Percentiles rank a stretch among this genome's conserved stretches.
Evolutionary conservation across 225 moss, liverwort and hornwort species (phyloP).

Genomic region (Sphagnum tenellum): DNA sequence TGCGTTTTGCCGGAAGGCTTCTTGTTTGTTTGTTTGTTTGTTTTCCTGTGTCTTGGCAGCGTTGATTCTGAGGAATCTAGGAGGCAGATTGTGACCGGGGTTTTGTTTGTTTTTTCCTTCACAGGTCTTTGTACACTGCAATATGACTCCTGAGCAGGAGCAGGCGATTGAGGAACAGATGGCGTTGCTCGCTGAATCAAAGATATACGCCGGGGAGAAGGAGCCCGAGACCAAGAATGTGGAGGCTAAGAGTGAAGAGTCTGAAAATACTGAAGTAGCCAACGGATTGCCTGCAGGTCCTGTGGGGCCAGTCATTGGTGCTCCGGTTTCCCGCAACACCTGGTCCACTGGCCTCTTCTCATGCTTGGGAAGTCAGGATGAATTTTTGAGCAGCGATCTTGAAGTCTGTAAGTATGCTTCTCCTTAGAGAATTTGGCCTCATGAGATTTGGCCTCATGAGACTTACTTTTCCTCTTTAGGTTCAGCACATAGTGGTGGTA

Average conservation of each 20-base stretch:
- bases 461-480: background rate
- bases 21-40: too few species aligned
- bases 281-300: slow-evolving; percentile 38
- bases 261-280: slow-evolving; percentile 34
- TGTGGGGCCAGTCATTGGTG: slow-evolving; percentile 30
- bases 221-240: slow-evolving; percentile 64
- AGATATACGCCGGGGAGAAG: slow-evolving; percentile 69
- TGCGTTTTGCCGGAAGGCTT: too few species aligned
- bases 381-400: slow-evolving; percentile 72
- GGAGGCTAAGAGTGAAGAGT: slow-evolving; percentile 32
- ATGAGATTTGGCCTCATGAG: background rate
- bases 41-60: too few species aligned
- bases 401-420: slow-evolving; percentile 72
- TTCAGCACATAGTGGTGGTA: background rate
- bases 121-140: background rate
- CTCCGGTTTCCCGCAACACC: slow-evolving; percentile 38
- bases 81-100: too few species aligned
- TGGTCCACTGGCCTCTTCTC: slow-evolving; percentile 66
- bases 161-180: slow-evolving; percentile 47
- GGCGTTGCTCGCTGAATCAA: slow-evolving; percentile 38
- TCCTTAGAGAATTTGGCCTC: background rate
- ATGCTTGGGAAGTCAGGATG: slow-evolving; percentile 67
- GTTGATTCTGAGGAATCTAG: too few species aligned
- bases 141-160: slow-evolving; percentile 36
- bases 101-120: too few species aligned